These are phyloP conservation scores for Irpex sp. DNA, from an alignment of 1,284 basidiomycete species.

Conservation along the genomic window DNA sequence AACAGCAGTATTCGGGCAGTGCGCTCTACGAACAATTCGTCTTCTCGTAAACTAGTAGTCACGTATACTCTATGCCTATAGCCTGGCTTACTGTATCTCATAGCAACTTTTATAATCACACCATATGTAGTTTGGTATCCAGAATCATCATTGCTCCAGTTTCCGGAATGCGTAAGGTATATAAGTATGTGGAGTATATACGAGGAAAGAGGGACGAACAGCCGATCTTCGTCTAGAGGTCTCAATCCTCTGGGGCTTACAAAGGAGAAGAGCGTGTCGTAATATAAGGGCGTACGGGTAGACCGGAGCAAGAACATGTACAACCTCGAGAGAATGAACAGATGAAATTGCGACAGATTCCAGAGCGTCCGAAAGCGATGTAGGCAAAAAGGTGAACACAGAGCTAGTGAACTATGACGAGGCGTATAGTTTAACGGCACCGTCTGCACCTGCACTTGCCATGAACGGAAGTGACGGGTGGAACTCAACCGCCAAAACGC, in stretches of 20 bases:
- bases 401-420: slow-evolving; percentile 49
- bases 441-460: slow-evolving; percentile 92
- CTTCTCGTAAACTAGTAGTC: background rate
- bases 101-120: background rate
- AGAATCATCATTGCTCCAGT: slow-evolving; percentile 18
- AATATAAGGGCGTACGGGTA: background rate
- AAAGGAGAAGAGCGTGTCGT: slow-evolving; percentile 4
- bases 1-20: slow-evolving; percentile 2
- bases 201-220: slow-evolving; percentile 7
- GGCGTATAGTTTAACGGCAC: slow-evolving; percentile 88
- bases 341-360: background rate
- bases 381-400: slow-evolving; percentile 6
- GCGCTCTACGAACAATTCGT: slow-evolving; percentile 13
- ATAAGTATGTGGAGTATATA: background rate
- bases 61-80: no score
- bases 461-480: slow-evolving; percentile 84
- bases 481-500: slow-evolving; percentile 85
- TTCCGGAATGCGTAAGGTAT: slow-evolving; percentile 26
- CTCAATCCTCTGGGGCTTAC: slow-evolving; percentile 7
- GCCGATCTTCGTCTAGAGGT: slow-evolving; percentile 9
- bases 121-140: slow-evolving; percentile 11
- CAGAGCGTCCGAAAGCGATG: slow-evolving; percentile 11
- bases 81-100: background rate
- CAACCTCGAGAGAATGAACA: background rate
- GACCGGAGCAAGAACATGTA: background rate